phyloP scores from a whole-genome alignment of 2,329 filamentous ascomycete species.

The Paecilomyces niveus region DNA sequence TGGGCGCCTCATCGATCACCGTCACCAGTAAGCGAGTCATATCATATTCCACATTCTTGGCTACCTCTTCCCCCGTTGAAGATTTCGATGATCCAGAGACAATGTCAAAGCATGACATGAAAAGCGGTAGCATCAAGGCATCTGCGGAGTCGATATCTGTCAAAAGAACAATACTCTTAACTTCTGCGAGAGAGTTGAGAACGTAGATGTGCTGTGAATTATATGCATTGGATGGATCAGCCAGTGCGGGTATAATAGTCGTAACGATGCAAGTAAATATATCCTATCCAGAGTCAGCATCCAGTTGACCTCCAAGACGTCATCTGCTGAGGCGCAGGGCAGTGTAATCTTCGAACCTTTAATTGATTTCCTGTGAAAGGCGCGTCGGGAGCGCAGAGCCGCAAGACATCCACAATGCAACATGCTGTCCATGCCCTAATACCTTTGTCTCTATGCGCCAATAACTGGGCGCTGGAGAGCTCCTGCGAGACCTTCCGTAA shows the following conservation, averaged over 20 bases:
- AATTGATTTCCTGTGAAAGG: constrained; percentile 86
- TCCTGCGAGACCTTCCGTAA: constrained; percentile 77
- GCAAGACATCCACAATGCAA: constrained; percentile 87
- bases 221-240: constrained; percentile 81
- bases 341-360: constrained; percentile 54
- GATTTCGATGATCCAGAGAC: constrained; percentile 71
- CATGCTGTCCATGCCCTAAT: constrained; percentile 83
- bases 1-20: constrained; percentile 76
- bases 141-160: constrained; percentile 81
- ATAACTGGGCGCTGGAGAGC: constrained; percentile 70
- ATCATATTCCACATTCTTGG: constrained; percentile 89
- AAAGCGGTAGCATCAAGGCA: constrained; percentile 70
- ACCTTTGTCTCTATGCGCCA: constrained; percentile 88
- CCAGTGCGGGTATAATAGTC: constrained; percentile 74
- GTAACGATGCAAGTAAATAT: constrained; percentile 87
- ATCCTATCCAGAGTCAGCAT: constrained; percentile 51
- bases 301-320: neutral
- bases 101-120: constrained; percentile 86
- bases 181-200: constrained; percentile 77
- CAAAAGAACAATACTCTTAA: constrained; percentile 89
- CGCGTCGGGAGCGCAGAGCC: constrained; percentile 87
- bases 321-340: neutral
- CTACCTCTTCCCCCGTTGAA: constrained; percentile 70
- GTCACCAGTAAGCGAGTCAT: constrained; percentile 80
- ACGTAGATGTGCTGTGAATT: constrained; percentile 91